Evolutionary conservation across 768 basidiomycete genomes (phyloP).

Genomic region (Cyclocybe cylindracea): DNA sequence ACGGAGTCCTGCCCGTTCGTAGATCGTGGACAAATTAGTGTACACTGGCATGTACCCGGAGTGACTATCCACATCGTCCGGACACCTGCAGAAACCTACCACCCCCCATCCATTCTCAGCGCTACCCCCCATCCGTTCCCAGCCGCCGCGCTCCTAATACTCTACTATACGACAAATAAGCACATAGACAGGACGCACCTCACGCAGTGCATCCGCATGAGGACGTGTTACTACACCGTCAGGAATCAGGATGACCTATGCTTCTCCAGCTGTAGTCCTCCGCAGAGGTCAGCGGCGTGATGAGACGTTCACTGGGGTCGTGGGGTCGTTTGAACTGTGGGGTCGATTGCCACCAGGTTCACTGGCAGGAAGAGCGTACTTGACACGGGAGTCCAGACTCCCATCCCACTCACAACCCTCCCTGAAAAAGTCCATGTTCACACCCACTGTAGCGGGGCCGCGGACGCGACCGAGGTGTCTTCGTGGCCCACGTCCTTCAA

Average conservation of each 20-base stretch:
- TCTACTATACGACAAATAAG: too few relatives aligned
- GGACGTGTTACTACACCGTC: constrained; percentile 99
- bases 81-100: constrained; percentile 96
- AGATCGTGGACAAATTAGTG: constrained; percentile 98
- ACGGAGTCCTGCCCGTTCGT: constrained; percentile 98
- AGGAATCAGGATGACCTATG: constrained; percentile 99
- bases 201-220: constrained; percentile 96
- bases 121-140: too few relatives aligned
- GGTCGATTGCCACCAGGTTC: too few relatives aligned
- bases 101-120: constrained; percentile 17
- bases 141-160: constrained; percentile 10
- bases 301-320: constrained; percentile 99
- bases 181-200: constrained; percentile 50
- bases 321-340: constrained; percentile 99
- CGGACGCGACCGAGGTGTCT: constrained; percentile 99
- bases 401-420: constrained; percentile 99
- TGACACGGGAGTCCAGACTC: constrained; percentile 94
- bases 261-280: constrained; percentile 99
- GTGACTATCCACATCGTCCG: constrained; percentile 99
- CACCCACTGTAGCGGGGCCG: constrained; percentile 99
- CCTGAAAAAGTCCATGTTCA: constrained; percentile 99
- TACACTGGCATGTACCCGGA: constrained; percentile 98
- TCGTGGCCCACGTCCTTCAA: constrained; percentile 99
- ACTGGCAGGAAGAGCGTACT: constrained; percentile 95
- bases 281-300: constrained; percentile 98